Evolutionary conservation across 140 eudicot species (phyloP).

Genomic region (Erigeron philadelphicus): DNA sequence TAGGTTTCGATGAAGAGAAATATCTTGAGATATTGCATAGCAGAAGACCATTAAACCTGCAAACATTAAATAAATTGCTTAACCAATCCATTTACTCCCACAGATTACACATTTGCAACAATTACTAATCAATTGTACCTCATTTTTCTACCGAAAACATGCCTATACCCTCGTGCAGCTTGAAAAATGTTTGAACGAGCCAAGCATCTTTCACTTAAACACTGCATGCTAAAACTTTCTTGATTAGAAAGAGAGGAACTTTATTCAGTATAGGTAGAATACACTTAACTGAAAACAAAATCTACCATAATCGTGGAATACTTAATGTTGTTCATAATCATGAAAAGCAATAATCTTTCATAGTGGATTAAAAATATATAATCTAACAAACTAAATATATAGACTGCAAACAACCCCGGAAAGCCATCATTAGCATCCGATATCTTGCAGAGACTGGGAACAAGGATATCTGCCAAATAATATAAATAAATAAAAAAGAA

Average conservation of each 20-base stretch:
- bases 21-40: conserved; percentile 44
- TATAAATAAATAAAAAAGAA: too few relatives aligned
- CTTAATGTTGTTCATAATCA: conserved; percentile 12
- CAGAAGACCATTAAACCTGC: conserved; percentile 58
- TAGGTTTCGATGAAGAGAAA: conserved; percentile 54
- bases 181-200: conserved; percentile 44
- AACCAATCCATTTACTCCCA: conserved; percentile 15
- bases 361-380: neutral
- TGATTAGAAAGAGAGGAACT: conserved; percentile 22
- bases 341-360: neutral
- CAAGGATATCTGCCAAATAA: too few relatives aligned
- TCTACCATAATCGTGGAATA: neutral
- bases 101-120: conserved; percentile 1
- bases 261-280: conserved; percentile 8
- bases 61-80: conserved; percentile 20
- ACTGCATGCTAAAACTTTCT: conserved; percentile 41
- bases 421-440: conserved; percentile 16
- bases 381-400: neutral
- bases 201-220: conserved; percentile 61
- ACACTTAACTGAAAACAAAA: conserved; percentile 9
- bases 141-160: conserved; percentile 49
- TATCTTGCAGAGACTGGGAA: neutral
- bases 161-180: conserved; percentile 58
- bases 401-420: conserved; percentile 13
- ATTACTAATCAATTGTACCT: conserved; percentile 40